Percentiles rank a stretch among this genome's conserved stretches.
Conservation (phyloP, 2,329 filamentous ascomycete species). For the Clonostachys rosea region DNA sequence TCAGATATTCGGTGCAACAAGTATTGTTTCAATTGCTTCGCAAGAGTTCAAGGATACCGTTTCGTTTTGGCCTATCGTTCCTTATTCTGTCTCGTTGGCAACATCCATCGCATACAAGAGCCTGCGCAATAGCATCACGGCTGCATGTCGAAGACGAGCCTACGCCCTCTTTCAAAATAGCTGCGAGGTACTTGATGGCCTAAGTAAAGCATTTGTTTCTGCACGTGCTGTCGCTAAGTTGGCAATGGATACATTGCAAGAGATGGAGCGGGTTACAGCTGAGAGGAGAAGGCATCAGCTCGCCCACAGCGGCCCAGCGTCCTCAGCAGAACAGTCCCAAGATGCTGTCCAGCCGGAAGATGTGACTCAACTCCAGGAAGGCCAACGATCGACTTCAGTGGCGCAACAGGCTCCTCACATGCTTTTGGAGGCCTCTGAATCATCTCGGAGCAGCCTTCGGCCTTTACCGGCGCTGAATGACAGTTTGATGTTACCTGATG, state of each 20-base stretch:
- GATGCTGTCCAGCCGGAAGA: neutral
- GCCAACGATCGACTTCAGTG: neutral
- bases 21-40: conserved; percentile 8
- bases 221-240: conserved; percentile 10
- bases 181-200: conserved; percentile 8
- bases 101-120: conserved; percentile 11
- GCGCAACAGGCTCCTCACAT: neutral
- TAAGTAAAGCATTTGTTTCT: conserved; percentile 9
- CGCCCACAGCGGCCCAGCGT: neutral
- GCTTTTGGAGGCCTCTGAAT: neutral
- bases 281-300: conserved; percentile 2
- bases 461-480: neutral
- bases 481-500: neutral
- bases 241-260: conserved; percentile 10
- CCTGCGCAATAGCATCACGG: conserved; percentile 10
- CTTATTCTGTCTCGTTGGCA: conserved; percentile 12
- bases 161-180: conserved; percentile 8
- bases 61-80: conserved; percentile 10
- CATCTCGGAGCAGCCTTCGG: too few relatives aligned
- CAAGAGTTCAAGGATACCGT: conserved; percentile 9
- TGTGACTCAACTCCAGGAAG: neutral
- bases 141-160: conserved; percentile 7
- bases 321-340: neutral
- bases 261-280: conserved; percentile 9
- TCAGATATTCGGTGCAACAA: conserved; percentile 10